These are phyloP conservation scores for Parafenestella ontariensis DNA, from an alignment of 2,329 filamentous ascomycete genomes.

Conservation along the genomic window DNA sequence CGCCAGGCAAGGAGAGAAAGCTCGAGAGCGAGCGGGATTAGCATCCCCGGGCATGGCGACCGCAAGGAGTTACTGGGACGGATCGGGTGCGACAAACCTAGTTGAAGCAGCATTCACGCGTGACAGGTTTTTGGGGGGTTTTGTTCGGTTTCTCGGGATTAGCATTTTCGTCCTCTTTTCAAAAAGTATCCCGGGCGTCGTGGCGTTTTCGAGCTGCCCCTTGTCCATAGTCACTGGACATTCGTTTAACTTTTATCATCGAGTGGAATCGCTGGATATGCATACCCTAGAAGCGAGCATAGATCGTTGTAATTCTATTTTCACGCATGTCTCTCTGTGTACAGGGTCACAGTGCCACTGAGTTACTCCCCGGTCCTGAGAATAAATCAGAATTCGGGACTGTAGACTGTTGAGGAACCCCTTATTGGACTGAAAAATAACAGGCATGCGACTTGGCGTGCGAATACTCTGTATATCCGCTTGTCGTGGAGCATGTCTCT, in stretches of 20 bases:
- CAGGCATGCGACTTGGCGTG: too few species aligned
- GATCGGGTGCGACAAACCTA: conserved; percentile 81
- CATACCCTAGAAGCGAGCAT: conserved; percentile 1
- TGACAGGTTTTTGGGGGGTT: background rate
- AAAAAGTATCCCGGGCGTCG: background rate
- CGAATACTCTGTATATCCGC: too few species aligned
- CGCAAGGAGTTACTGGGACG: conserved; percentile 81
- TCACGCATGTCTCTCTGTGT: background rate
- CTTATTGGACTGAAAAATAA: too few species aligned
- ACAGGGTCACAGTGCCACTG: too few species aligned
- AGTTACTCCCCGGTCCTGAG: too few species aligned
- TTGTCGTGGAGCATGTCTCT: too few species aligned
- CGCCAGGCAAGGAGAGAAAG: conserved; percentile 62
- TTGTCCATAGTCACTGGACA: background rate
- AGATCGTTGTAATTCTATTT: background rate
- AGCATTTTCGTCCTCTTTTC: background rate
- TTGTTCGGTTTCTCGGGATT: background rate
- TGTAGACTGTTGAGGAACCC: too few species aligned
- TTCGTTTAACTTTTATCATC: background rate
- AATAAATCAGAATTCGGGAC: too few species aligned
- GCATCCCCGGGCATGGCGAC: conserved; percentile 74
- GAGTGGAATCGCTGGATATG: background rate
- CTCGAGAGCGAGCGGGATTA: conserved; percentile 59
- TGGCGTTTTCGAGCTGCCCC: background rate
- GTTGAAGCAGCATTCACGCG: conserved; percentile 7